A percentile compares a stretch with the other conserved stretches of the same genome.
phyloP scores from a whole-genome alignment of 352 stramenopile genomes.

The Peronospora destructor region DNA sequence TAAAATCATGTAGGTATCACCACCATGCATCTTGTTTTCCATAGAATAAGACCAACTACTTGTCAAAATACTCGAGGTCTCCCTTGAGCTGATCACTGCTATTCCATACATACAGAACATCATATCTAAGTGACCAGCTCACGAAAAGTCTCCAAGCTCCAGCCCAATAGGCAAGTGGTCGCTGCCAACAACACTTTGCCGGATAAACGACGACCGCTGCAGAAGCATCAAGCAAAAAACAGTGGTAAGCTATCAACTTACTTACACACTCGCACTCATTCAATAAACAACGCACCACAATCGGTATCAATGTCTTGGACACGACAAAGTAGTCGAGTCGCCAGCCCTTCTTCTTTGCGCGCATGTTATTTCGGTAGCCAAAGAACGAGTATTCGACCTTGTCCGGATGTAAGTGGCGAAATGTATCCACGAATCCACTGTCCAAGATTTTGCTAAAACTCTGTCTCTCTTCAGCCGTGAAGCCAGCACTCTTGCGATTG shows the following conservation, averaged over 20 bases:
- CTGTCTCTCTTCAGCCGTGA: conserved; percentile 72
- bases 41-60: background rate
- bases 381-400: conserved; percentile 73
- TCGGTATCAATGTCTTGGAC: conserved; percentile 45
- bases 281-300: conserved; percentile 41
- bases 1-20: too few species aligned
- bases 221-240: conserved; percentile 2
- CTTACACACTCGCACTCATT: background rate
- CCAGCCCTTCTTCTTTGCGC: conserved; percentile 83
- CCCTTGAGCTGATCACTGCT: background rate
- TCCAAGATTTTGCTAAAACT: conserved; percentile 61
- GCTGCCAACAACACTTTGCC: conserved; percentile 53
- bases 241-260: conserved; percentile 8
- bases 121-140: background rate
- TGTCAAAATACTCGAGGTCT: background rate
- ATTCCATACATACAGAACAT: background rate
- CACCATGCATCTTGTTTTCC: background rate
- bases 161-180: conserved; percentile 76
- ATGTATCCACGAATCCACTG: conserved; percentile 69
- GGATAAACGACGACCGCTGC: conserved; percentile 55
- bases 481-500: conserved; percentile 70
- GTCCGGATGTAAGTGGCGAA: conserved; percentile 56
- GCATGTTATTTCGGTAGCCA: conserved; percentile 72
- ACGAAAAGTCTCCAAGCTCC: conserved; percentile 32
- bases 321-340: conserved; percentile 82